A percentile compares a stretch with the other conserved stretches of the same genome.
phyloP scores from a whole-genome alignment of 2,329 filamentous ascomycete species.

The Alternaria arbusti region DNA sequence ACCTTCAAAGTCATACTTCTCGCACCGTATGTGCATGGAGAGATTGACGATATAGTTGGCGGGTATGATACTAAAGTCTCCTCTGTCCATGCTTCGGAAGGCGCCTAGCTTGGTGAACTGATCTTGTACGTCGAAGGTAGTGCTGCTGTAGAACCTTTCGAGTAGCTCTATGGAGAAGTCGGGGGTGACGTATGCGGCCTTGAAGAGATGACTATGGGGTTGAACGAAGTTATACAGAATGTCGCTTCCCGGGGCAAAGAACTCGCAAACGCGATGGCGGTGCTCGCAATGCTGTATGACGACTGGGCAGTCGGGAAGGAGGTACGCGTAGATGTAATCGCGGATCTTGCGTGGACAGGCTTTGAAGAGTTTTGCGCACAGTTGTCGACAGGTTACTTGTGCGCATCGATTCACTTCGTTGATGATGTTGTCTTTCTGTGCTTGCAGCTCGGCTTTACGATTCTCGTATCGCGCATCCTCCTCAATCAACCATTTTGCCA shows the following conservation, averaged over 20 bases:
- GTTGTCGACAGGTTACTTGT: neutral
- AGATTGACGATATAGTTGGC: neutral
- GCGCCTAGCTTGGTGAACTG: neutral
- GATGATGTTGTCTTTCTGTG: neutral
- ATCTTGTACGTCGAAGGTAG: neutral
- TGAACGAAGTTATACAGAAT: neutral
- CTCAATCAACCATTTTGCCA: fast-evolving
- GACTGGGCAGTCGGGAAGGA: neutral
- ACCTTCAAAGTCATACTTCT: neutral
- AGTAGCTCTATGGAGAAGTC: neutral
- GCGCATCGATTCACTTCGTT: neutral
- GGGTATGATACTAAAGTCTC: neutral
- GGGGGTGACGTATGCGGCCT: neutral
- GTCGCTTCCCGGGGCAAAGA: neutral
- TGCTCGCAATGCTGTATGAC: neutral
- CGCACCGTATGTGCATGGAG: neutral
- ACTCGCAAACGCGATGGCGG: neutral
- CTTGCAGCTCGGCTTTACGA: neutral
- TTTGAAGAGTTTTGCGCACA: neutral
- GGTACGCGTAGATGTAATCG: neutral
- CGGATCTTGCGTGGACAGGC: neutral
- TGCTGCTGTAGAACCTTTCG: neutral
- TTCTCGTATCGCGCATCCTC: neutral
- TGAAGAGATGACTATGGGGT: neutral
- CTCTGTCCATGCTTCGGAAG: neutral